These are phyloP conservation scores for Evansstolkia leycettana DNA, from an alignment of 495 filamentous ascomycete species.

Conservation along the genomic window DNA sequence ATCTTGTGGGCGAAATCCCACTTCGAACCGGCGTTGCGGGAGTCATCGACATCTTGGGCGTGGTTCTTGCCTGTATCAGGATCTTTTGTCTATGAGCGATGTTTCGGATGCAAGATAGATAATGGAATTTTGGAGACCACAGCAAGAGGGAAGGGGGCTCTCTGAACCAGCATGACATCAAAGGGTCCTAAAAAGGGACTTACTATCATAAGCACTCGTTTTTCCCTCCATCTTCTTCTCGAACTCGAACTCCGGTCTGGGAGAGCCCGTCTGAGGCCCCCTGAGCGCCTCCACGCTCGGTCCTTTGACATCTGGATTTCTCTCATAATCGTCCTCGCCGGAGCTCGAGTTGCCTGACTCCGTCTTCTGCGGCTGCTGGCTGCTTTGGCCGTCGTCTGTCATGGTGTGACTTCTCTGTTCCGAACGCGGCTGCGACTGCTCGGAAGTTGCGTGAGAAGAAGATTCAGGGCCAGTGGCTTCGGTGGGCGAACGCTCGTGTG, in stretches of 20 bases:
- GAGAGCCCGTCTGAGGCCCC: slow-evolving; percentile 20
- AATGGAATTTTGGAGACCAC: too few species aligned
- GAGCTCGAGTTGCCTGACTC: not conserved
- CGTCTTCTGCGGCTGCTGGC: not conserved
- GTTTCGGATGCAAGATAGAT: too few species aligned
- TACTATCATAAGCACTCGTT: not conserved
- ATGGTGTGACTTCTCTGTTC: not conserved
- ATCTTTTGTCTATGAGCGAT: not conserved
- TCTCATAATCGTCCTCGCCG: not conserved
- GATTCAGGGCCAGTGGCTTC: too few species aligned
- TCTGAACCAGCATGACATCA: too few species aligned
- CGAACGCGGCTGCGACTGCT: not conserved
- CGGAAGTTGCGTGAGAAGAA: not conserved
- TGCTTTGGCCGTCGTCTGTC: not conserved
- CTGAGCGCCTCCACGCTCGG: slow-evolving; percentile 24
- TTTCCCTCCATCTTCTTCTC: slow-evolving; percentile 11
- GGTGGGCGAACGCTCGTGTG: not conserved
- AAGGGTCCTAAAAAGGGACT: too few species aligned
- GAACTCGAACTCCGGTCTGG: slow-evolving; percentile 16
- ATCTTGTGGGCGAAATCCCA: not conserved
- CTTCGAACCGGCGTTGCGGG: too few species aligned
- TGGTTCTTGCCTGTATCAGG: not conserved
- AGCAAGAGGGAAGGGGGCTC: too few species aligned
- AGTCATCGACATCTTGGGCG: too few species aligned
- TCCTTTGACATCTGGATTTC: slow-evolving; percentile 5